Base-by-base conservation (phyloP, 768 basidiomycete species). In the Mycena sanguinolenta region DNA sequence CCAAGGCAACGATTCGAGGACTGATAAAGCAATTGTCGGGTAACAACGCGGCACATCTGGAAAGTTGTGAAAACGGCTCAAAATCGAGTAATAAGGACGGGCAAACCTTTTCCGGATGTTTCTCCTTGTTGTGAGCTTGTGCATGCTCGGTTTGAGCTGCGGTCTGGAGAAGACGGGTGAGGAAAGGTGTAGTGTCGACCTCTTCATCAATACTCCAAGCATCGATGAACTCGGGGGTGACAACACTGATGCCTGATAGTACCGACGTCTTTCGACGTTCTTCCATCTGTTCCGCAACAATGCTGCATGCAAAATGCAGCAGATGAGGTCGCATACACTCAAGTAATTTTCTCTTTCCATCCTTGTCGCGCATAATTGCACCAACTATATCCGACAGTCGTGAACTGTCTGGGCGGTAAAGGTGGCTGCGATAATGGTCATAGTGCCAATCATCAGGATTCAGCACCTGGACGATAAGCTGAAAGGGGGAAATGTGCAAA, bases 21-120 rank as follows among this genome's bases (percentile, higher is more conserved):
- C 19, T 58, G 61, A 19, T 70, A 67, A 1, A 58, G 44, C 0
- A 75, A 58, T 16, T 70, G 69, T 1, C 36, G 68, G 7, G 69
- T 70, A 0, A 75, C 66, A 16, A 71, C 63, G 38, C 36, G 30
- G 32, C 63, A 69, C 50, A 72, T 32, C 73, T 74, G 61, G 32
- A 38, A n/a, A n/a, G 5, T 10, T 14, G 13, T 44, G 44, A 46
- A 5, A 27, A n/a, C 21, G 23, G 10, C 32, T 5, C 32, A 34
- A 34, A 34, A 34, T 34, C 32, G 6, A 34, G 32, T n/a, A n/a
- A n/a, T n/a, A n/a, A n/a, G n/a, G n/a, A n/a, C n/a, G 6, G 4
- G 32, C 32, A 34, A 34, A 67, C 65, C 58, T 67, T 67, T 3
- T 59, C 27, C 0, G 38, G 58, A 0, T 32, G 16, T 16, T 67